Evolutionary conservation across 1,139 yeast species (phyloP).

Genomic region (Suzukiozyma palmioleophila): DNA sequence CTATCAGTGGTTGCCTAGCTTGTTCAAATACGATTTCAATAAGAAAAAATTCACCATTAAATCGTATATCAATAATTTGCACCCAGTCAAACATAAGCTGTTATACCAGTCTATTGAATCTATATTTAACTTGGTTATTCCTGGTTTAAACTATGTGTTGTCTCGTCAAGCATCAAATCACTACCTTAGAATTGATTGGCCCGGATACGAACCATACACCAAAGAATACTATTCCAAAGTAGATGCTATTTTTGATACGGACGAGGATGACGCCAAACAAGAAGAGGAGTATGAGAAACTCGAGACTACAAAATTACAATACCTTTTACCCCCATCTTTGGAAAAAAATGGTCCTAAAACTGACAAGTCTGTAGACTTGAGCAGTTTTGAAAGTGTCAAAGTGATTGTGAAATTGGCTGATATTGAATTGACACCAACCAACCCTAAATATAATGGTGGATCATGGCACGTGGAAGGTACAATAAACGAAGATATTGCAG

Average conservation of each 20-base stretch:
- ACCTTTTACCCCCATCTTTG: slow-evolving; percentile 14
- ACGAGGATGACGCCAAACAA: slow-evolving; percentile 7
- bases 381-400: slow-evolving; percentile 19
- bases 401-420: slow-evolving; percentile 40
- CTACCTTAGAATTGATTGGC: slow-evolving; percentile 15
- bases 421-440: slow-evolving; percentile 40
- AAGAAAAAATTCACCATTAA: slow-evolving; percentile 13
- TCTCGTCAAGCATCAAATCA: slow-evolving; percentile 19
- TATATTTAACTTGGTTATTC: slow-evolving; percentile 24
- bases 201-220: slow-evolving; percentile 14
- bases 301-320: slow-evolving; percentile 11
- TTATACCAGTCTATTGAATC: slow-evolving; percentile 26
- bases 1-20: slow-evolving; percentile 33
- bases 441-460: slow-evolving; percentile 37
- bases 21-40: slow-evolving; percentile 8
- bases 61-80: slow-evolving; percentile 39
- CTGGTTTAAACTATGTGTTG: slow-evolving; percentile 27
- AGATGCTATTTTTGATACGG: slow-evolving; percentile 6
- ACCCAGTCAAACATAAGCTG: slow-evolving; percentile 21
- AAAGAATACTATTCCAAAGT: slow-evolving; percentile 11
- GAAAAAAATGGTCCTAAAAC: slow-evolving; percentile 14
- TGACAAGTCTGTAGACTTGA: slow-evolving; percentile 15
- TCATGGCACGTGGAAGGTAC: slow-evolving; percentile 47
- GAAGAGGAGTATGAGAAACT: slow-evolving; percentile 8
- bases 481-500: slow-evolving; percentile 39